Evolutionary conservation across 2,329 filamentous ascomycete species (phyloP).

Genomic region (Alternaria rosae): DNA sequence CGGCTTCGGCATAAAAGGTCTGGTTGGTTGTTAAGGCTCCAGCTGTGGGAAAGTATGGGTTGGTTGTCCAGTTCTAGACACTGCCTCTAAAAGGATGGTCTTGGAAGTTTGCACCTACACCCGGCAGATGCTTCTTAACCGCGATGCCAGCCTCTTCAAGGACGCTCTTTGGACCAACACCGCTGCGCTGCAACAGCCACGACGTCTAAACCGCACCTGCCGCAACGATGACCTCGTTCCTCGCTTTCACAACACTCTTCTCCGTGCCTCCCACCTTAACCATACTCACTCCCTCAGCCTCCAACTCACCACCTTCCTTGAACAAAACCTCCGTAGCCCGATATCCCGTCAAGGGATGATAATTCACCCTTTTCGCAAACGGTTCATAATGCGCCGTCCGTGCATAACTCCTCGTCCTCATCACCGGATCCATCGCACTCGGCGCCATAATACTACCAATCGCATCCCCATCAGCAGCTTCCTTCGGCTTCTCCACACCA

Average conservation of each 20-base stretch:
- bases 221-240: background rate
- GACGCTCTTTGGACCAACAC: background rate
- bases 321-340: constrained; percentile 13
- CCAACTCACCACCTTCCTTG: background rate
- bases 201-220: background rate
- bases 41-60: background rate
- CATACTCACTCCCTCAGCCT: background rate
- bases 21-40: background rate
- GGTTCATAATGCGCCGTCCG: constrained; percentile 41
- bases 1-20: background rate
- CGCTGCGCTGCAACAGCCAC: background rate
- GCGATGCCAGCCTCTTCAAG: constrained; percentile 28
- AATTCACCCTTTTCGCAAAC: constrained; percentile 31
- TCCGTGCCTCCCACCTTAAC: background rate
- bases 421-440: constrained; percentile 12
- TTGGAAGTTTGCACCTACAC: constrained; percentile 45
- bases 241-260: background rate
- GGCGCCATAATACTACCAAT: constrained; percentile 18
- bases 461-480: constrained; percentile 13
- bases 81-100: constrained; percentile 29
- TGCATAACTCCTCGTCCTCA: constrained; percentile 38
- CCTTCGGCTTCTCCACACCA: constrained; percentile 17
- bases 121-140: constrained; percentile 30
- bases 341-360: constrained; percentile 27
- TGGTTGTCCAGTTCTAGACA: constrained; percentile 14